These are phyloP conservation scores for Oryza meridionalis DNA, from an alignment of 176 grass and related monocot genomes.

Conservation along the genomic window DNA sequence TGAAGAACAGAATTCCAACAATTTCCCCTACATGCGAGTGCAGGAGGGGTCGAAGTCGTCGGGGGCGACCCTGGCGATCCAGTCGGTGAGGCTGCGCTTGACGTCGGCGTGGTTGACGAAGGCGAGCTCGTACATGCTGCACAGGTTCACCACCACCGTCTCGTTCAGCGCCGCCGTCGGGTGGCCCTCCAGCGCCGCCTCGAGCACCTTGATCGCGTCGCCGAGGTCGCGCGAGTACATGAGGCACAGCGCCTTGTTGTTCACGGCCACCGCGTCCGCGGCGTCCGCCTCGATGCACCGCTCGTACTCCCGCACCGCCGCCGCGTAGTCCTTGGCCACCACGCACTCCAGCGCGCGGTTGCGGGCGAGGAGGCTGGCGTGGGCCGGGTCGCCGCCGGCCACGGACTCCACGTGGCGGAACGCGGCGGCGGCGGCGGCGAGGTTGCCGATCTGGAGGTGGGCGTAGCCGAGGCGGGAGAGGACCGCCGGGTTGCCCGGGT, in stretches of 20 bases:
- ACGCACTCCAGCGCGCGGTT: constrained; percentile 79
- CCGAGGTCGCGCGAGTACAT: constrained; percentile 93
- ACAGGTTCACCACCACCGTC: constrained; percentile 84
- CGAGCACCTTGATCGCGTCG: constrained; percentile 90
- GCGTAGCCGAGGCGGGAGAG: constrained; percentile 81
- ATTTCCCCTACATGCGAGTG: constrained; percentile 64
- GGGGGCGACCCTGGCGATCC: constrained; percentile 79
- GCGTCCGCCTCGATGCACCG: constrained; percentile 75
- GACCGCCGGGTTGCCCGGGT: constrained; percentile 58
- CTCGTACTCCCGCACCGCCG: constrained; percentile 95
- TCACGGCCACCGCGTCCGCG: constrained; percentile 73
- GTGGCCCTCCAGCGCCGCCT: constrained; percentile 74
- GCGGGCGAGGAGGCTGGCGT: constrained; percentile 65
- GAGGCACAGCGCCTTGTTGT: constrained; percentile 94
- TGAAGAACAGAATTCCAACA: background rate
- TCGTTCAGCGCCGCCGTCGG: constrained; percentile 80
- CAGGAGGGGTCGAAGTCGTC: constrained; percentile 90
- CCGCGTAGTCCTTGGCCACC: constrained; percentile 74
- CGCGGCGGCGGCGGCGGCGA: constrained; percentile 54
- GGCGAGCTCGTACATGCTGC: constrained; percentile 96
- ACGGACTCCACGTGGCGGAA: constrained; percentile 73
- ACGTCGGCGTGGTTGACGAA: constrained; percentile 74
- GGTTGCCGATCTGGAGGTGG: constrained; percentile 92
- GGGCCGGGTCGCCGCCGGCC: constrained; percentile 21
- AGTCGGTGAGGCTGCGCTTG: constrained; percentile 71